These are phyloP conservation scores for Benincasa hispida DNA, from an alignment of 306 rosid genomes.

Conservation along the genomic window DNA sequence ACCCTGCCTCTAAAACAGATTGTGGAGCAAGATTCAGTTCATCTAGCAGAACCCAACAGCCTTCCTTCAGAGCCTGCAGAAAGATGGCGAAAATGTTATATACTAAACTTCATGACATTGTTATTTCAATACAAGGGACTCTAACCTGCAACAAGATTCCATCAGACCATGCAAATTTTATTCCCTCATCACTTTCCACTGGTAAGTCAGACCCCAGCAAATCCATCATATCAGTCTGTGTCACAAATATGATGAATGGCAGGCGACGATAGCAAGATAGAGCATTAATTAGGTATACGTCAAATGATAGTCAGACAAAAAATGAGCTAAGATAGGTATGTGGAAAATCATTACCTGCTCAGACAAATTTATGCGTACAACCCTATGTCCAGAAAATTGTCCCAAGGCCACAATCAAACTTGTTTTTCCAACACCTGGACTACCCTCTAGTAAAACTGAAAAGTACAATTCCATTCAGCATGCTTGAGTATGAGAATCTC, in stretches of 20 bases:
- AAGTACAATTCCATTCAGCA: slow-evolving; percentile 10
- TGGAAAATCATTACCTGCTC: slow-evolving; percentile 61
- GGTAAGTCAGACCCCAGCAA: slow-evolving; percentile 91
- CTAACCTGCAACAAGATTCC: slow-evolving; percentile 88
- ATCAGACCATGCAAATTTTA: slow-evolving; percentile 91
- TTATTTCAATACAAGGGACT: slow-evolving; percentile 1
- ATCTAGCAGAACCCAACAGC: slow-evolving; percentile 94
- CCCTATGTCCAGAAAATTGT: slow-evolving; percentile 63
- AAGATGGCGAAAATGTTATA: slow-evolving; percentile 13
- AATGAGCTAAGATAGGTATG: neutral
- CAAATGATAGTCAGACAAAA: neutral
- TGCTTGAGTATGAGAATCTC: neutral
- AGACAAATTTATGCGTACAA: slow-evolving; percentile 80
- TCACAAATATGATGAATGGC: neutral
- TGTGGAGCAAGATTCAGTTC: slow-evolving; percentile 98
- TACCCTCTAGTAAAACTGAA: slow-evolving; percentile 89
- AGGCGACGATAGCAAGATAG: neutral
- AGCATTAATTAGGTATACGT: neutral
- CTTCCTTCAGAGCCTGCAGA: slow-evolving; percentile 82
- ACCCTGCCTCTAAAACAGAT: slow-evolving; percentile 70
- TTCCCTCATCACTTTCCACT: slow-evolving; percentile 72
- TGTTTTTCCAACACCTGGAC: slow-evolving; percentile 99
- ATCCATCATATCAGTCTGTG: slow-evolving; percentile 98
- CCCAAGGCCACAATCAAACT: slow-evolving; percentile 86
- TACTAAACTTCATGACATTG: slow-evolving; percentile 6